Base-by-base conservation (phyloP, 495 filamentous ascomycete genomes). In the Letharia lupina region DNA sequence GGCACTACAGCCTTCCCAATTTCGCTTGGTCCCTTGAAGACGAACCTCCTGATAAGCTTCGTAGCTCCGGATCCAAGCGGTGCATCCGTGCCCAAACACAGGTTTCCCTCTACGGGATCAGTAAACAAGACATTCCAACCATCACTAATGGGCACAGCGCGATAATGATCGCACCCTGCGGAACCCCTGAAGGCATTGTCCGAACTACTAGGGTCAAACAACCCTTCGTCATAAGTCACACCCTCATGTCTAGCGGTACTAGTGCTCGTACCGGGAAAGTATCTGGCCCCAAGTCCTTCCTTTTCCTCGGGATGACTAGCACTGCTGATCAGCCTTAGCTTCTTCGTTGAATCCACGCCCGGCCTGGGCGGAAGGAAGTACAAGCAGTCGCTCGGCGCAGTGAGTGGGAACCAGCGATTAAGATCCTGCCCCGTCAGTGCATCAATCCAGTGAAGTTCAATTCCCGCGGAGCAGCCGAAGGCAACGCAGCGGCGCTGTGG, bases 361-460 rank as follows among this genome's bases (percentile, higher is more conserved):
- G 72, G 70, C 35, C 80, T 80, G 42, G 81, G 83, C 8, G 86
- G 83, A 31, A 91, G 76, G 71, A 91, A 91, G 69, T 86, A 86
- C 10, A 91, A 70, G 65, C 82, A 81, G 65, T 91, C 89, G 0
- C 83, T 84, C 2, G 88, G 83, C 47, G 86, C 80, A 7, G 85
- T 83, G 63, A 90, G 83, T 2, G 86, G 85, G 63, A 91, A 88
- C 78, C 82, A 88, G 68, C 80, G 81, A 73, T 77, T 86, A 60
- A 82, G 76, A 57, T 84, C 80, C 65, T 83, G 81, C 1, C 83
- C 81, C 5, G 81, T 87, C 39, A 81, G 69, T 50, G 83, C 82
- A 70, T 90, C 87, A 37, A 89, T 76, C 87, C 89, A 91, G 68
- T 89, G 86, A 12, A 91, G 74, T 68, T 91, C 87, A 52, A 91